A percentile compares a stretch with the other conserved stretches of the same genome.
Conservation (phyloP, 371 early-diverging fungal species). For the Mucor circinelloides region DNA sequence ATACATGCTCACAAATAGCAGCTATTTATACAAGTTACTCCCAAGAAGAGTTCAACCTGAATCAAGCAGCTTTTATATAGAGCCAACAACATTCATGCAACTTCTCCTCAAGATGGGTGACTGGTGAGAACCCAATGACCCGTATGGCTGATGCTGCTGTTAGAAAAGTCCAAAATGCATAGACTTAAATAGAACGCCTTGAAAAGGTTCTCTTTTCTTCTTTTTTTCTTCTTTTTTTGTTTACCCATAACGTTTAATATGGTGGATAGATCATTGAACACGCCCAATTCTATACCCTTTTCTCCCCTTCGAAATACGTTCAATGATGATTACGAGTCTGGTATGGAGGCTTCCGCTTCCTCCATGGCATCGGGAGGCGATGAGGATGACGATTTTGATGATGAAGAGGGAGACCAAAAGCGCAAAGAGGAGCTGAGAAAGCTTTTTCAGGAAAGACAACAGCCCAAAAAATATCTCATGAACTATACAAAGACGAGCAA, state of each 20-base stretch:
- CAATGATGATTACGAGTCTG: slow-evolving; percentile 19
- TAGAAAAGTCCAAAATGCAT: not conserved
- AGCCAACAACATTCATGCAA: not conserved
- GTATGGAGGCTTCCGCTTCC: slow-evolving; percentile 26
- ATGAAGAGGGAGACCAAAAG: slow-evolving; percentile 2
- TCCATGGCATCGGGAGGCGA: slow-evolving; percentile 17
- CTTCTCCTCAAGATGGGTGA: not conserved
- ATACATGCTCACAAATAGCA: not conserved
- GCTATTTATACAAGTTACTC: not conserved
- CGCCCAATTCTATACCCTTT: not conserved
- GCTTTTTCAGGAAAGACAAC: not conserved
- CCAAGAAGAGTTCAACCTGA: not conserved
- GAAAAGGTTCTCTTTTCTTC: not conserved
- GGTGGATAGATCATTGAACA: not conserved
- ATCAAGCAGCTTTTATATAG: not conserved
- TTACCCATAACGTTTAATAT: not conserved
- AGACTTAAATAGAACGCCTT: not conserved
- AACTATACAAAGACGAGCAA: not conserved
- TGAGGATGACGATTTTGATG: slow-evolving; percentile 14
- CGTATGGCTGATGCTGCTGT: not conserved
- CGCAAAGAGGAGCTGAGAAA: not conserved
- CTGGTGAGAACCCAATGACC: not conserved
- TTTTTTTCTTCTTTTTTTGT: not conserved
- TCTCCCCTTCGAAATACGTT: slow-evolving; percentile 14
- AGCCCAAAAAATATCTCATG: not conserved